Base-by-base conservation (phyloP, 441 rosid genomes). In the Pelargonium myrrhifolium region DNA sequence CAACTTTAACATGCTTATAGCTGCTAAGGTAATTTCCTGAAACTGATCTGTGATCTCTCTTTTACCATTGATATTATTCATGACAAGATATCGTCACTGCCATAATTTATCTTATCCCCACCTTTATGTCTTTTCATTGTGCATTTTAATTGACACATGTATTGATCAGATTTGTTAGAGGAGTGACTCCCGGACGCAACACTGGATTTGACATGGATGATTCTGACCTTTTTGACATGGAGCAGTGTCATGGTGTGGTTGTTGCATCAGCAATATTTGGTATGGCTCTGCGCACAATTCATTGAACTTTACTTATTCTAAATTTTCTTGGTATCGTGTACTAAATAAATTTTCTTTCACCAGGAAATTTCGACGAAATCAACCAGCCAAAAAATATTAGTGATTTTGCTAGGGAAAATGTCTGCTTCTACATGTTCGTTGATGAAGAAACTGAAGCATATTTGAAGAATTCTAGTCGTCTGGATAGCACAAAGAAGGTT, bases 231-330 rank as follows among this genome's bases (percentile, higher is more conserved):
- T 84, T 79, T 75, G 86, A 80, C 15, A 92, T 89, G 98, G 87
- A 89, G 72, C 85, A 82, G 70, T 92, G 95, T 72, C 76, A 61
- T 58, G 93, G 93, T 64, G 82, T 92, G 71, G 95, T 89, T 73
- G 98, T 92, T 78, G 84, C 86, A 40, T 92, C 98, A 63, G 93
- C 95, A 72, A 86, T 92, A 75, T 92, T 92, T 72, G 95, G 98
- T 92, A 89, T 53, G 56, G 73, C 72, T 74, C 68, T 31, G 43
- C 65, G 6, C 68, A 65, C 51, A 75, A 24, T 22, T 53, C 45
- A 31, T 69, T 56, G 62, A 31, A 60, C 65, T 43, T 37, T 69
- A 31, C 4, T 73, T 70, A 21, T 53, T 14, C 64, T 66, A 24
- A 69, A 56, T 58, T n/a, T 60, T 22, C 67, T 40, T 62, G 15